Evolutionary conservation across 2,329 filamentous ascomycete genomes (phyloP), one percentile per base, ranked within the genome.

Genomic region (Elsinoe ampelina): DNA sequence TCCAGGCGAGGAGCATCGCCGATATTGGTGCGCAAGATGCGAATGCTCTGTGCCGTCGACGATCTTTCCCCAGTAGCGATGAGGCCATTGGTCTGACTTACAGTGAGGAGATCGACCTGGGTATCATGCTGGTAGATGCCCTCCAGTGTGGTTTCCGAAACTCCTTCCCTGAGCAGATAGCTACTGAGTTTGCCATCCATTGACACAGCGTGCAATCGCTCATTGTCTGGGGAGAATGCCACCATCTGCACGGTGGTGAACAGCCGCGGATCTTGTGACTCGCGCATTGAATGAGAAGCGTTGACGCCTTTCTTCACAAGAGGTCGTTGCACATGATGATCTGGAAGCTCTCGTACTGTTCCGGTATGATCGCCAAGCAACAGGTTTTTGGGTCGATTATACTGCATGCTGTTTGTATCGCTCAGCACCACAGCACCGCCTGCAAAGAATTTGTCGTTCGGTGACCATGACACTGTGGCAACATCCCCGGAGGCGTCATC

Each of bases 401-500:
- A 84, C 39, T 80, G 76, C 75, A 81, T 79, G n/a, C 75, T 79
- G 45, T 75, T 69, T 2, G 71, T 65, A 61, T 83, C 80, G 2
- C 75, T 75, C 4, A 80, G 75, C 30, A 80, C 77, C 5, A 80
- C 76, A 3, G 80, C 77, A 1, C 80, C 81, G 8, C 77, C 79
- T 26, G 77, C 80, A 62, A 84, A 84, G 2, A 63, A 69, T 2
- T 72, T 72, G 2, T 80, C 77, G 64, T 80, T 72, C 1, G 75
- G 72, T 1, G 77, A 75, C 81, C 81, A 85, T 12, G 79, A 75
- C 2, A 83, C 67, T 8, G 74, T 73, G 34, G 78, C 72, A 1
- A 84, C 74, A 64, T 84, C 82, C 20, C 78, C 77, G 0, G 80
- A 83, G 0, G 80, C 79, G 1, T 80, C 79, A 59, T 76, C 80